Percentiles rank a stretch among this genome's conserved stretches.
Conservation (phyloP, 257 asterid species). For the Petunia axillaris region DNA sequence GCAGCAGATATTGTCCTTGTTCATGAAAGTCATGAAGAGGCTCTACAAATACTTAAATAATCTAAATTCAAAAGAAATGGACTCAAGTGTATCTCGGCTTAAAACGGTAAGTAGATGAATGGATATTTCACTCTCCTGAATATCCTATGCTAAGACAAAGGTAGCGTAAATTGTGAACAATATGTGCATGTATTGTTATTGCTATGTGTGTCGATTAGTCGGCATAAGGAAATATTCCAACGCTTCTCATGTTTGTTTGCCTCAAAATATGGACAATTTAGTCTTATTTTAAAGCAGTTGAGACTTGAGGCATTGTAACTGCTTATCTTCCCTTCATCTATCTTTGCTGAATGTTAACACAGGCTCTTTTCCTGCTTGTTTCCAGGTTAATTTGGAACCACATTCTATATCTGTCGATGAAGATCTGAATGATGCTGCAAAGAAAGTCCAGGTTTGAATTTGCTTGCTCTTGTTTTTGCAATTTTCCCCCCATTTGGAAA, state of each 20-base stretch:
- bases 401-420: constrained; percentile 77
- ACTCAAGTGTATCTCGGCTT: constrained; percentile 53
- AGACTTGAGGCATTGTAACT: constrained; percentile 1
- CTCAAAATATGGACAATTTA: constrained; percentile 5
- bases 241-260: neutral
- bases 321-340: neutral
- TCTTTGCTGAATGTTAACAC: neutral
- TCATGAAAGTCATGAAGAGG: constrained; percentile 74
- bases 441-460: constrained; percentile 64
- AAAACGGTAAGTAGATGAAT: constrained; percentile 58
- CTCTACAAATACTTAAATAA: constrained; percentile 56
- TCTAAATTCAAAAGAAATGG: constrained; percentile 49
- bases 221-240: neutral
- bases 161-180: neutral
- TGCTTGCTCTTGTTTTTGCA: neutral
- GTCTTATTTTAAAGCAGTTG: neutral
- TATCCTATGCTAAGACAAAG: constrained; percentile 12
- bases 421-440: constrained; percentile 78
- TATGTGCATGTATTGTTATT: neutral
- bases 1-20: constrained; percentile 71
- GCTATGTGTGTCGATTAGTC: neutral
- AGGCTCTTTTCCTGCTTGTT: neutral
- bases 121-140: neutral
- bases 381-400: constrained; percentile 74
- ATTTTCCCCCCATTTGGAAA: neutral